Evolutionary conservation across 345 rosid genomes (phyloP), one percentile per base, ranked within the genome.

Genomic region (Odontarrhena argentea): DNA sequence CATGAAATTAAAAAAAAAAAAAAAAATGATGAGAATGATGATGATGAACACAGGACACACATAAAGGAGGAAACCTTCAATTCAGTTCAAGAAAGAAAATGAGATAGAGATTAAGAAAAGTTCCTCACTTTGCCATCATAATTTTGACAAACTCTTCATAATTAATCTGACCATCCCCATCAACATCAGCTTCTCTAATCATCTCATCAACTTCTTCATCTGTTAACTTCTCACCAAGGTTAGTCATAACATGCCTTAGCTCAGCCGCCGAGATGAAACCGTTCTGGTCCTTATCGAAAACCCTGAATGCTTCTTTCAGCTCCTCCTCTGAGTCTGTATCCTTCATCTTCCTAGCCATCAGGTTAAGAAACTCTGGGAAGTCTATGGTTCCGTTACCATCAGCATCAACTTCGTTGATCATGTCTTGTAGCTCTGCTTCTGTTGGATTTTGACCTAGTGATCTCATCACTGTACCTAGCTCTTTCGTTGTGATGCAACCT

Each of bases 311-410:
- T 56, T 75, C 78, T 45, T 75, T 75, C 4, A 75, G 70, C 7
- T 75, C 78, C 57, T 75, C 78, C 65, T 75, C 78, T 1, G 43
- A 82, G 13, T 82, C 85, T 0, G 86, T 82, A 56, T 82, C 86
- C 11, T 79, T 79, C 86, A 82, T 82, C 65, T 82, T 82, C 37
- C 80, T 28, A 41, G 86, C 86, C 86, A 82, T 82, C 14, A 79
- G 83, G 75, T 79, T 82, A 3, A 82, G 76, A 53, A 82, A 82
- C 77, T 82, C 85, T 0, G 85, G 85, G 49, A 82, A 82, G 24
- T 82, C 86, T 36, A 82, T 82, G 30, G 86, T 82, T 24, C 86
- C 83, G 10, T 79, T 82, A 0, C 86, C 86, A 55, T 82, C 86
- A 7, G 86, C 86, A 35, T 82, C 86, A 0, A 82, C 86, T 63